These are phyloP conservation scores for Citrus sinensis DNA, from an alignment of 345 rosid genomes.

Conservation along the genomic window DNA sequence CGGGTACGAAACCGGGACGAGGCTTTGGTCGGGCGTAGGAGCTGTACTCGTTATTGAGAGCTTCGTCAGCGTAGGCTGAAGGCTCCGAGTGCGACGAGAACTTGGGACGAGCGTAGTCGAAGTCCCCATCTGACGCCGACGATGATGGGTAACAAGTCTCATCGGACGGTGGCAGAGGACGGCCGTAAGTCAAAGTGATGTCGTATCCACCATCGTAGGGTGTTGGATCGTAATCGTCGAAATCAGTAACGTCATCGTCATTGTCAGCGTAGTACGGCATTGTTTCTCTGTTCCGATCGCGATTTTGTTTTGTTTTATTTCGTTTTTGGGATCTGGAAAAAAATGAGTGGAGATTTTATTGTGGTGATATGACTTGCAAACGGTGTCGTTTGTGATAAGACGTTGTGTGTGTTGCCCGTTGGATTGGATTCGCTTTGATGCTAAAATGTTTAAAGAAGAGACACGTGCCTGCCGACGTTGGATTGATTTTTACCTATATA, in stretches of 20 bases:
- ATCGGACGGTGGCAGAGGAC: slow-evolving; percentile 64
- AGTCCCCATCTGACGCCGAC: slow-evolving; percentile 35
- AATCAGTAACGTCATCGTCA: slow-evolving; percentile 58
- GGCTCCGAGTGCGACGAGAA: slow-evolving; percentile 64
- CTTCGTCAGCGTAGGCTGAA: slow-evolving; percentile 66
- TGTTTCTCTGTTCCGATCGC: slow-evolving; percentile 6
- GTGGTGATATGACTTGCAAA: neutral
- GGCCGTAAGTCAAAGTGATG: slow-evolving; percentile 63
- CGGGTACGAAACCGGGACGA: slow-evolving; percentile 48
- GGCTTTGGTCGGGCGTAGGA: slow-evolving; percentile 81
- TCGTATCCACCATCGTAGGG: slow-evolving; percentile 96
- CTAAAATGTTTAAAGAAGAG: neutral
- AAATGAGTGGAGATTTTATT: neutral
- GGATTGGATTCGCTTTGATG: neutral
- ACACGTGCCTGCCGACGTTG: slow-evolving; percentile 1
- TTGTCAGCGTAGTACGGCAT: slow-evolving; percentile 78
- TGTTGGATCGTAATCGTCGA: slow-evolving; percentile 84
- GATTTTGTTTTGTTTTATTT: neutral
- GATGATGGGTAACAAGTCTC: slow-evolving; percentile 63
- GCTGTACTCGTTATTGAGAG: slow-evolving; percentile 67
- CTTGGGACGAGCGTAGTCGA: slow-evolving; percentile 69
- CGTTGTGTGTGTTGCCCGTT: neutral
- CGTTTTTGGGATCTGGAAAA: neutral
- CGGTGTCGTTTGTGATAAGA: slow-evolving; percentile 3
- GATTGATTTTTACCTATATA: neutral